A percentile compares a stretch with the other conserved stretches of the same genome.
Conservation (phyloP, 176 grass and related monocot genomes). For the Rhipidocladum racemiflorum region DNA sequence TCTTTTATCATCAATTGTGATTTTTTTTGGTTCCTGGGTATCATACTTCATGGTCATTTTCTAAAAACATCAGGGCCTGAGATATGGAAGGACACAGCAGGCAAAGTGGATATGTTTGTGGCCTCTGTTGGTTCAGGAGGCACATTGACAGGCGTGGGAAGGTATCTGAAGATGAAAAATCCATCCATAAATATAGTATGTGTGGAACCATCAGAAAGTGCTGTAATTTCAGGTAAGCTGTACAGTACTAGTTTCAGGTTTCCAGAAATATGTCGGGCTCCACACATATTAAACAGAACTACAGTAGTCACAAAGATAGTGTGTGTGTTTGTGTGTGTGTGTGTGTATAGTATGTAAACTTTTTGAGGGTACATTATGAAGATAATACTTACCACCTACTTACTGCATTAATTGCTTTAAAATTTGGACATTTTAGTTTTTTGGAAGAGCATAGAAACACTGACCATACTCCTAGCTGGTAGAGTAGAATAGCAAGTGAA, state of each 20-base stretch:
- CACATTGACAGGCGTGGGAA: slow-evolving; percentile 62
- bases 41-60: background rate
- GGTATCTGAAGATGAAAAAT: slow-evolving; percentile 74
- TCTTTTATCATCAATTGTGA: background rate
- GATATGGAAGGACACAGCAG: slow-evolving; percentile 78
- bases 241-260: background rate
- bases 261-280: too few relatives aligned
- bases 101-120: slow-evolving; percentile 73
- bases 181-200: slow-evolving; percentile 50
- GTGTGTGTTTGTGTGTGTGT: too few relatives aligned
- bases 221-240: slow-evolving; percentile 52
- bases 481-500: too few relatives aligned
- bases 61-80: slow-evolving; percentile 50
- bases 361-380: too few relatives aligned
- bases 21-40: background rate
- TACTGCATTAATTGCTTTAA: too few relatives aligned
- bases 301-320: too few relatives aligned
- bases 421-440: background rate
- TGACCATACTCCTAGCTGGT: too few relatives aligned
- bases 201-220: slow-evolving; percentile 69
- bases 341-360: too few relatives aligned
- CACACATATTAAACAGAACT: too few relatives aligned
- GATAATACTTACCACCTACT: too few relatives aligned
- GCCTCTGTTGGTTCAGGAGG: slow-evolving; percentile 55
- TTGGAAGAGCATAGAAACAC: too few relatives aligned